phyloP scores from a whole-genome alignment of 129 eudicot species.

The Centaurea solstitialis region DNA sequence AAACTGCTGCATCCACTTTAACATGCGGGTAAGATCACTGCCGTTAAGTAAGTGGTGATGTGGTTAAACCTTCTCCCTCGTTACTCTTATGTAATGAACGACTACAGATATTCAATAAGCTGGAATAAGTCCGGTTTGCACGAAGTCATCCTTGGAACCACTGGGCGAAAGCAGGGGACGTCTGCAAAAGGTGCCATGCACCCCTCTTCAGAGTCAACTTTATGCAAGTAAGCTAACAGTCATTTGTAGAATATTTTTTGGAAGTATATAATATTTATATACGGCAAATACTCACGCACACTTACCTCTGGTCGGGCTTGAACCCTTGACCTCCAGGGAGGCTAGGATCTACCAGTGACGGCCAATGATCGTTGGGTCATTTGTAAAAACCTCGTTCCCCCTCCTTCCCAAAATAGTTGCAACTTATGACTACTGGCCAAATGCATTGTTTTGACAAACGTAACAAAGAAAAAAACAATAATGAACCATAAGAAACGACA shows the following conservation, averaged over 20 bases:
- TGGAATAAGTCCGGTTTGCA: slow-evolving; percentile 83
- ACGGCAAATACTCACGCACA: neutral
- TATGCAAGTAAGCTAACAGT: slow-evolving; percentile 80
- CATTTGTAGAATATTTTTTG: neutral
- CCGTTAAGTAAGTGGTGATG: neutral
- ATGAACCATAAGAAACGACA: too few relatives aligned
- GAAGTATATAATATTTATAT: neutral
- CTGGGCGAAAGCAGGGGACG: slow-evolving; percentile 96
- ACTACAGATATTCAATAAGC: slow-evolving; percentile 62
- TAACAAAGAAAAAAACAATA: too few relatives aligned
- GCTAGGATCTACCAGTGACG: too few relatives aligned
- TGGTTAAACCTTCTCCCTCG: neutral
- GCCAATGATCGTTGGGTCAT: too few relatives aligned
- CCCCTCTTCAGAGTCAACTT: slow-evolving; percentile 81
- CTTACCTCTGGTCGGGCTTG: too few relatives aligned
- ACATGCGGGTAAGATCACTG: slow-evolving; percentile 72
- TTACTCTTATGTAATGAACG: neutral
- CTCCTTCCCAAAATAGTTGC: neutral
- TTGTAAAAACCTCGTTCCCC: neutral
- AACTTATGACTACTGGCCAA: neutral
- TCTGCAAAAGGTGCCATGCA: slow-evolving; percentile 75
- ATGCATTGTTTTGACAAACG: too few relatives aligned
- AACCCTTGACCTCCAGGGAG: too few relatives aligned
- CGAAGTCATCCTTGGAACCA: slow-evolving; percentile 93
- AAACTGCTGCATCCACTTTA: slow-evolving; percentile 70